These are phyloP conservation scores for Nidularia sp. DNA, from an alignment of 768 basidiomycete genomes.

Conservation along the genomic window DNA sequence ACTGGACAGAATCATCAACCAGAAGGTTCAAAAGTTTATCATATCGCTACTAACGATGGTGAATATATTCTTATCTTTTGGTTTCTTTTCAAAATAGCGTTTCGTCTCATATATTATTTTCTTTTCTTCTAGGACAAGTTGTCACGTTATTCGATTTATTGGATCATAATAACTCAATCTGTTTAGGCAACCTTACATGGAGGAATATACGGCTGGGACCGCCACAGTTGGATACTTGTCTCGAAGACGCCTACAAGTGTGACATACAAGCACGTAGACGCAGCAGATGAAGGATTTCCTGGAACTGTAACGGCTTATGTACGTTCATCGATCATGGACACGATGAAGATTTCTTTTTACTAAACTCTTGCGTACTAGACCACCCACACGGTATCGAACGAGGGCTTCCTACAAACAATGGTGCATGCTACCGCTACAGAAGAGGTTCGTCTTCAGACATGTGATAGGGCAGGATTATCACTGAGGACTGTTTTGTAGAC, in stretches of 20 bases:
- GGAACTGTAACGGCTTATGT: slow-evolving; percentile 41
- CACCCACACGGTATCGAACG: slow-evolving; percentile 41
- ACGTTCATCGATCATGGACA: slow-evolving; percentile 5
- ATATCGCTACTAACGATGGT: slow-evolving; percentile 48
- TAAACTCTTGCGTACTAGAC: slow-evolving; percentile 21
- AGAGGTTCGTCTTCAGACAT: slow-evolving; percentile 18
- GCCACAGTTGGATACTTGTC: slow-evolving; percentile 50
- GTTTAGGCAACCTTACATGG: slow-evolving; percentile 49
- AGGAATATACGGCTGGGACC: slow-evolving; percentile 53
- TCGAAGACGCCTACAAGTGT: slow-evolving; percentile 39
- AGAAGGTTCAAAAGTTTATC: slow-evolving; percentile 38
- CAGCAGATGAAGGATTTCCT: slow-evolving; percentile 52
- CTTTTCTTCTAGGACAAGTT: no score
- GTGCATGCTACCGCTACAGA: slow-evolving; percentile 44
- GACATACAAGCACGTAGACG: slow-evolving; percentile 48
- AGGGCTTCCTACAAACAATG: slow-evolving; percentile 34
- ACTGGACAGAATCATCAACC: slow-evolving; percentile 41
- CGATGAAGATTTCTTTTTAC: not conserved
- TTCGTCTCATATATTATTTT: no score
- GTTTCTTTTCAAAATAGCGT: no score
- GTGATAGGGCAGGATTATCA: not conserved
- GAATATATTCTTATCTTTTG: slow-evolving; percentile 8
- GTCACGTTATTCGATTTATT: no score
- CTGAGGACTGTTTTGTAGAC: slow-evolving; percentile 23
- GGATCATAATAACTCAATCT: no score